Base-by-base conservation (phyloP, 2,329 filamentous ascomycete species). In the Talaromyces sp. region DNA sequence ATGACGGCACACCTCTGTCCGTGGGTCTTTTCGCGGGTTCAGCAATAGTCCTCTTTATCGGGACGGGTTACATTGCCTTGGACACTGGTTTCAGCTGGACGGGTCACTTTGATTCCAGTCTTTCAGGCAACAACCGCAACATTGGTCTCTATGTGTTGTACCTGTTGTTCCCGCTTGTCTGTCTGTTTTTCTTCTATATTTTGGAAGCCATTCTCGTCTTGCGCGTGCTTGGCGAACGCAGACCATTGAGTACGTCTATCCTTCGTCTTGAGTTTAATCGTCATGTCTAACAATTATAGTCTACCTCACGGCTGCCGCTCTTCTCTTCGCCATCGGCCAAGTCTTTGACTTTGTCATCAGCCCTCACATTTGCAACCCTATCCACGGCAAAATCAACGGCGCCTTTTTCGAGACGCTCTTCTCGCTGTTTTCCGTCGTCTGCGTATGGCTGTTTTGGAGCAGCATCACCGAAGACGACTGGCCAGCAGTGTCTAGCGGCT, bases 401-500 rank as follows among this genome's bases (percentile, higher is more conserved):
- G 88, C 94, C 5, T 80, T 99, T 0, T 99, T 99, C 77, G 87
- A 97, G 78, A 96, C 93, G 0, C 82, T 98, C 6, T 98, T 99
- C 81, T 98, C 93, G 0, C 83, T 97, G 0, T 81, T 94, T 13
- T 85, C 93, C 0, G 92, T 99, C 4, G 84, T 92, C 19, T 88
- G 88, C 79, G 81, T 97, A 69, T 99, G 95, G 93, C 79, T 91
- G 65, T 99, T 99, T 83, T 99, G 95, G 95, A 96, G 93, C 56
- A 97, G 93, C 81, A 99, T 99, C 73, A 99, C 95, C 17, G 95
- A 99, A 80, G 95, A 99, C 74, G 94, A 97, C 81, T 99, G 95
- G 95, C 92, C 93, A 2, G 83, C 86, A 77, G 82, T 84, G 19
- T 67, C 73, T 19, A 61, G 58, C 47, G 68, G 71, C 56, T 79